Base-by-base conservation (phyloP, 148 eudicot genomes). In the Rhododendron molle region DNA sequence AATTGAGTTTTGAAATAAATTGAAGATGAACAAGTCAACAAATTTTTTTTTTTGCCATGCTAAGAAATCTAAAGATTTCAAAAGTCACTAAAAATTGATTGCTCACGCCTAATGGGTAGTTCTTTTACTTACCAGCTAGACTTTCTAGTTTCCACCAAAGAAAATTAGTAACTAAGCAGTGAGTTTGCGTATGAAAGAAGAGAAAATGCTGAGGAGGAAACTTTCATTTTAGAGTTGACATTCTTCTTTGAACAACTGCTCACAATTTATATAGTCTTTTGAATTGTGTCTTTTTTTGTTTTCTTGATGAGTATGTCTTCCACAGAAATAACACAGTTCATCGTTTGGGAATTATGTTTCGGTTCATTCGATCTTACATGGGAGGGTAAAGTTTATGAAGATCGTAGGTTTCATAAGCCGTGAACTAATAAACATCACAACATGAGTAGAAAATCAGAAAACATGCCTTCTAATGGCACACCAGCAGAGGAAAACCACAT, bases 401-500 rank as follows among this genome's bases (percentile, higher is more conserved):
- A 49, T 49, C 4, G 6, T n/a, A 49, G 7, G 9, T 28, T 60
- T 69, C 34, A 69, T 71, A 9, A 80, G 82, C 44, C 3, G 38
- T 49, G 52, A 80, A 54, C 62, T 81, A 44, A 18, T 34, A 65
- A 36, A 20, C 43, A 15, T 81, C 36, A 58, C 36, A 58, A 58
- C 10, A 81, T 43, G 65, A 36, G 20, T 7, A 34, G 71, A 32
- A 58, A 49, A 23, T 32, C 28, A 83, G 74, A 82, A 65, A 77
- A 28, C 88, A 72, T 91, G 85, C 98, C 98, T 95, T 91, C 98
- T 87, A 83, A 95, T 91, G 87, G 98, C 98, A 76, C 93, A 94
- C 98, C 98, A 95, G 89, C 98, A 95, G 86, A 95, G 91, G 81
- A 92, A 95, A 40, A 92, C 98, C 46, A 95, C 85, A 90, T 95